Conservation (phyloP, 1,284 basidiomycete genomes). For the Ceraceosorus guamensis region DNA sequence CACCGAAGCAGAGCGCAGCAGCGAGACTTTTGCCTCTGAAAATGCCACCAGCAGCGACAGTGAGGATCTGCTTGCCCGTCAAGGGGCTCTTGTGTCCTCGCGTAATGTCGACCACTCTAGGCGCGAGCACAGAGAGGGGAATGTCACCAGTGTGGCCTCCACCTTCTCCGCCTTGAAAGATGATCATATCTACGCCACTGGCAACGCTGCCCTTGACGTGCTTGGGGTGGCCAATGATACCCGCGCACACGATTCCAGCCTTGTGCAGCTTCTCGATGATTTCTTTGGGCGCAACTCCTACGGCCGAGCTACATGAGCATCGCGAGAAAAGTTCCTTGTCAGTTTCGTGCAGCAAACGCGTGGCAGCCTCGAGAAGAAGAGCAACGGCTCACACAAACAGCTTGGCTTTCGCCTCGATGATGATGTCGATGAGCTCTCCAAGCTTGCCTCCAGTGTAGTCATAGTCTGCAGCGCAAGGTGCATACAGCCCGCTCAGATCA, state of each 20-base stretch:
- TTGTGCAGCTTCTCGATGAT: slow-evolving; percentile 37
- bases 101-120: slow-evolving; percentile 36
- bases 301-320: slow-evolving; percentile 17
- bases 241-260: slow-evolving; percentile 29
- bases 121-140: slow-evolving; percentile 30
- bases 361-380: neutral
- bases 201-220: slow-evolving; percentile 39
- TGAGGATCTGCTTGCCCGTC: slow-evolving; percentile 36
- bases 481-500: too few species aligned
- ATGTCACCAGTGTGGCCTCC: slow-evolving; percentile 44
- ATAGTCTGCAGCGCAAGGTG: slow-evolving; percentile 13
- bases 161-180: slow-evolving; percentile 42
- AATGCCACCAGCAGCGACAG: slow-evolving; percentile 38
- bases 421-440: slow-evolving; percentile 34
- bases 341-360: neutral
- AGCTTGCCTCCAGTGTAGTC: slow-evolving; percentile 38
- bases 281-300: slow-evolving; percentile 36
- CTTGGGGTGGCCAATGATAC: slow-evolving; percentile 62
- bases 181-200: slow-evolving; percentile 40
- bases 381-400: slow-evolving; percentile 27
- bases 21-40: slow-evolving; percentile 36
- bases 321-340: neutral
- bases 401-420: slow-evolving; percentile 34
- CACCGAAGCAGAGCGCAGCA: slow-evolving; percentile 33
- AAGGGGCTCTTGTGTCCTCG: slow-evolving; percentile 33